Conservation (phyloP, 805 yeast species). For the Alloascoidea africana region DNA sequence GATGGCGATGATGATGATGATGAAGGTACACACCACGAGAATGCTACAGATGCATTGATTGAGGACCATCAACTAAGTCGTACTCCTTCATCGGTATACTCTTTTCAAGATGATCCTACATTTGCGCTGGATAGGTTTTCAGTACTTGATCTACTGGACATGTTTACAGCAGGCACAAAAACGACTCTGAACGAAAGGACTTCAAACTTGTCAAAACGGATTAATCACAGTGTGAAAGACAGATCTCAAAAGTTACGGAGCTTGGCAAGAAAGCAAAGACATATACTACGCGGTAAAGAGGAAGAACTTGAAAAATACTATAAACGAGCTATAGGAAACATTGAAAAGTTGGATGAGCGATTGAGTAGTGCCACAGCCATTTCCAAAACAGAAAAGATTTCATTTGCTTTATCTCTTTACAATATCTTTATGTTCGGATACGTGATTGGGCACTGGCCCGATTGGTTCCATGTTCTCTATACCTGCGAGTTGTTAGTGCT, state of each 20-base stretch:
- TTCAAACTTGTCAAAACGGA: background rate
- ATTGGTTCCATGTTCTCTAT: slow-evolving; percentile 62
- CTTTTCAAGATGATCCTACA: background rate
- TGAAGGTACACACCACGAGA: too few species aligned
- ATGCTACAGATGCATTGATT: too few species aligned
- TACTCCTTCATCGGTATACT: background rate
- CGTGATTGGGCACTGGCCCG: slow-evolving; percentile 65
- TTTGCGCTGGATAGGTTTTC: background rate
- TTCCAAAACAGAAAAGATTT: slow-evolving; percentile 56
- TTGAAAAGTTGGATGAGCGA: slow-evolving; percentile 18
- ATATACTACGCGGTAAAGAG: slow-evolving; percentile 5
- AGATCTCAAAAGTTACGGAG: background rate
- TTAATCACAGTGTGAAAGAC: background rate
- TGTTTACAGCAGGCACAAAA: background rate
- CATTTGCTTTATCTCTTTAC: slow-evolving; percentile 61
- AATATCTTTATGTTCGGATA: slow-evolving; percentile 59
- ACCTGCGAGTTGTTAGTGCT: slow-evolving; percentile 42
- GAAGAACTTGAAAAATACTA: slow-evolving; percentile 4
- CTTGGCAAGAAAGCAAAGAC: background rate
- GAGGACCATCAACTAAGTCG: slow-evolving; percentile 1
- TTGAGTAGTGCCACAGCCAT: slow-evolving; percentile 23
- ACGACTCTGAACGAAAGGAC: background rate
- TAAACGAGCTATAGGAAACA: slow-evolving; percentile 17
- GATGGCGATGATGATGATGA: too few species aligned
- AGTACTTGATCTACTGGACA: background rate